Percentiles rank a stretch among this genome's conserved stretches.
Evolutionary conservation across 352 stramenopile species (phyloP).

Genomic region (Phytophthora megakarya): DNA sequence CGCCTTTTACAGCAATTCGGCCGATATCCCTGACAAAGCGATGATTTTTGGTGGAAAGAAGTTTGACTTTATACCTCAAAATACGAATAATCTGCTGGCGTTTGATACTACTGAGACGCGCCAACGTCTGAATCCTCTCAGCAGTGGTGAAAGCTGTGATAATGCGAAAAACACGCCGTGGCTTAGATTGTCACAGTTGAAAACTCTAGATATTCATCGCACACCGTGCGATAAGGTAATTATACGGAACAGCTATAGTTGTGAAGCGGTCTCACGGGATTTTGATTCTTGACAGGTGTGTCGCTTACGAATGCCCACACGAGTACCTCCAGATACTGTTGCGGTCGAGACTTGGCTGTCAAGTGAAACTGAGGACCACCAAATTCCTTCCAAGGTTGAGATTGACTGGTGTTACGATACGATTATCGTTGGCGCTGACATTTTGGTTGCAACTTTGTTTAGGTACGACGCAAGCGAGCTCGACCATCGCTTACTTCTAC

Average conservation of each 20-base stretch:
- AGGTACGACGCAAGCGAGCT: constrained; percentile 32
- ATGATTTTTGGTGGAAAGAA: constrained; percentile 80
- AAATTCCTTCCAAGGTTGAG: constrained; percentile 32
- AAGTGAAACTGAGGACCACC: constrained; percentile 6
- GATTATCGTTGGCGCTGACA: constrained; percentile 3
- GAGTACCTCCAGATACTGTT: constrained; percentile 40
- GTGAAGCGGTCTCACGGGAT: neutral
- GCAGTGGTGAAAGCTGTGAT: neutral
- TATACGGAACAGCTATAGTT: neutral
- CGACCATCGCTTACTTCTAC: constrained; percentile 22
- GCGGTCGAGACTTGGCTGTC: constrained; percentile 42
- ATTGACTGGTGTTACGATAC: neutral
- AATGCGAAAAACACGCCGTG: constrained; percentile 5
- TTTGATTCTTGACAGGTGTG: constrained; percentile 26
- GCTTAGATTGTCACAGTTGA: constrained; percentile 35
- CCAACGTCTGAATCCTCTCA: constrained; percentile 13
- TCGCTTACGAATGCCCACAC: constrained; percentile 47
- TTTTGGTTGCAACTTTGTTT: neutral
- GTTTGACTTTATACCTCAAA: constrained; percentile 57
- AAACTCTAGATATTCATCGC: neutral
- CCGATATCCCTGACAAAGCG: constrained; percentile 72
- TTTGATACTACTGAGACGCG: constrained; percentile 54
- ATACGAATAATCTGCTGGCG: constrained; percentile 33
- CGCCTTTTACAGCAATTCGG: constrained; percentile 57
- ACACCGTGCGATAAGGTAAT: constrained; percentile 26